Conservation (phyloP, 176 grass and related monocot genomes). For the Ensete glaucum region DNA sequence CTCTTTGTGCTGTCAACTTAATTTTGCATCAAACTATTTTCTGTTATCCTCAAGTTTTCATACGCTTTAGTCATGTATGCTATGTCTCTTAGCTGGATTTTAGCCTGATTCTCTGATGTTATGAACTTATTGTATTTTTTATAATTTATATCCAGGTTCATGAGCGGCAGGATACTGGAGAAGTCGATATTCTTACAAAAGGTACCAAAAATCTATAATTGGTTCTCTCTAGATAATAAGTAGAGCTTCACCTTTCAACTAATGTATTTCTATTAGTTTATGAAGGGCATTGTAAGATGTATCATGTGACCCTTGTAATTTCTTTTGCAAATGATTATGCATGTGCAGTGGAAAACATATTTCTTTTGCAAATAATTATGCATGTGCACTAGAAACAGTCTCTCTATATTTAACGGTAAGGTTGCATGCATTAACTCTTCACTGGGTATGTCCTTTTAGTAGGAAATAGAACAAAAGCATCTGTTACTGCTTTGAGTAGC, state of each 20-base stretch:
- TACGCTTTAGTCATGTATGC: not conserved
- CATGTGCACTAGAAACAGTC: too few species aligned
- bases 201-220: slow-evolving; percentile 26
- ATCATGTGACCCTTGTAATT: not conserved
- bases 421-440: too few species aligned
- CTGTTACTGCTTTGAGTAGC: too few species aligned
- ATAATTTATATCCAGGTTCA: slow-evolving; percentile 41
- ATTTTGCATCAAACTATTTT: too few species aligned
- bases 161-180: slow-evolving; percentile 56
- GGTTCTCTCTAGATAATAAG: not conserved
- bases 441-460: too few species aligned
- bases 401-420: too few species aligned
- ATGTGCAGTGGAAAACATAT: not conserved
- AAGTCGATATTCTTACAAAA: slow-evolving; percentile 88
- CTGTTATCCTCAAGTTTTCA: not conserved
- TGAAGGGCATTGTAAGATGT: not conserved
- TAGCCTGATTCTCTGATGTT: not conserved
- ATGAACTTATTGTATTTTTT: not conserved
- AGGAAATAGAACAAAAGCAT: too few species aligned
- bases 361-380: too few species aligned
- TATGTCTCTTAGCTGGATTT: not conserved
- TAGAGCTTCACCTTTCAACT: not conserved
- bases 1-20: too few species aligned
- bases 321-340: not conserved
- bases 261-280: not conserved